Conservation (phyloP, 495 filamentous ascomycete genomes). For the Aspergillus leporis region DNA sequence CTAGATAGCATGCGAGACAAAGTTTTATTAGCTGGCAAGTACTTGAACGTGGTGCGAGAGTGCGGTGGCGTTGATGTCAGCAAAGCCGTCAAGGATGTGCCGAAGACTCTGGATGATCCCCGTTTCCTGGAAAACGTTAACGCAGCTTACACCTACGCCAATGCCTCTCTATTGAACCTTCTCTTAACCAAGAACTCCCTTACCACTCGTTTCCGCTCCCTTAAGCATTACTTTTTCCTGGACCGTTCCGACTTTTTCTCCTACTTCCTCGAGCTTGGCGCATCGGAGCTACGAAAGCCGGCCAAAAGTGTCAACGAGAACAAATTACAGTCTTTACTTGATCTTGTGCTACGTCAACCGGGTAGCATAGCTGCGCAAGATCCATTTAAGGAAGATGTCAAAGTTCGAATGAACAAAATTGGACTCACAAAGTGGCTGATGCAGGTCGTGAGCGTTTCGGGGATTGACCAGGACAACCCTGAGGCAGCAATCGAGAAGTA, state of each 20-base stretch:
- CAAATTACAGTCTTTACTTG: conserved; percentile 91
- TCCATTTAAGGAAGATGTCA: conserved; percentile 97
- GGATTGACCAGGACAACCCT: conserved; percentile 79
- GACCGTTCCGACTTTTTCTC: conserved; percentile 97
- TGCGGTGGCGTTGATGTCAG: conserved; percentile 95
- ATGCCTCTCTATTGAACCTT: conserved; percentile 87
- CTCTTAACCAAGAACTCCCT: conserved; percentile 91
- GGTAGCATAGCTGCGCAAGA: conserved; percentile 92
- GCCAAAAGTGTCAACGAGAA: conserved; percentile 84
- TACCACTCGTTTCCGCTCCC: conserved; percentile 77
- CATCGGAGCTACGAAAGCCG: conserved; percentile 85
- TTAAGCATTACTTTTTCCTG: conserved; percentile 99
- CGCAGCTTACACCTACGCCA: conserved; percentile 90
- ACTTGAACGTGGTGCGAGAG: conserved; percentile 95
- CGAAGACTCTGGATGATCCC: conserved; percentile 85
- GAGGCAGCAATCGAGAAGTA: conserved; percentile 59
- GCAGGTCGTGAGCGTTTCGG: conserved; percentile 92
- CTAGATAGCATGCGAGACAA: conserved; percentile 90
- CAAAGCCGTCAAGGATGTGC: conserved; percentile 84
- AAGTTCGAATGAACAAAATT: conserved; percentile 94
- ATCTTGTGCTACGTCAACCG: conserved; percentile 91
- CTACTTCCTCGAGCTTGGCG: conserved; percentile 89
- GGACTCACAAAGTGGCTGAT: conserved; percentile 90
- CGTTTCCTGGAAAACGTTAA: conserved; percentile 95
- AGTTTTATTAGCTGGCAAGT: conserved; percentile 92